Evolutionary conservation across 2,329 filamentous ascomycete species (phyloP).

Genomic region (Polychaeton citri): DNA sequence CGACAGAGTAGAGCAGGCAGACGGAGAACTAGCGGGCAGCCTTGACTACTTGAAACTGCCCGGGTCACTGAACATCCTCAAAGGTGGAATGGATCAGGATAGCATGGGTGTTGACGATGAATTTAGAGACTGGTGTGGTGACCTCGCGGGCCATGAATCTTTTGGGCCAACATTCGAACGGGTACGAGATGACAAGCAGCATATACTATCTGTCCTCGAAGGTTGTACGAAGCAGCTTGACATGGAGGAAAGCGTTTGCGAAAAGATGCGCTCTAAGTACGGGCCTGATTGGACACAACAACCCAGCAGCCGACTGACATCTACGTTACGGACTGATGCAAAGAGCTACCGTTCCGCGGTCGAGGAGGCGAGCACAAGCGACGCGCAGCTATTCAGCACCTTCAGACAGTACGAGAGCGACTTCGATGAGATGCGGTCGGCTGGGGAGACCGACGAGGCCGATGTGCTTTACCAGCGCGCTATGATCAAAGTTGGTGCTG

Average conservation of each 20-base stretch:
- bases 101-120: constrained; percentile 72
- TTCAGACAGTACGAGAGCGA: constrained; percentile 75
- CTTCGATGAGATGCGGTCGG: constrained; percentile 89
- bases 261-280: constrained; percentile 98
- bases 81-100: constrained; percentile 85
- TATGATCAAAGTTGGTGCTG: constrained; percentile 61
- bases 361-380: constrained; percentile 77
- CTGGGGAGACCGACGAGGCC: constrained; percentile 72
- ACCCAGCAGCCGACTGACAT: constrained; percentile 77
- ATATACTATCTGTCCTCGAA: constrained; percentile 60
- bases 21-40: constrained; percentile 90
- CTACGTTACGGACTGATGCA: constrained; percentile 75
- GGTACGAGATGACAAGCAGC: constrained; percentile 62
- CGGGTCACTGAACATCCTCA: constrained; percentile 76
- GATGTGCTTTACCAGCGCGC: constrained; percentile 82
- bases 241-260: constrained; percentile 94
- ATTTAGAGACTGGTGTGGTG: constrained; percentile 86
- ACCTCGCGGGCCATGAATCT: constrained; percentile 73
- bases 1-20: constrained; percentile 82
- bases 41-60: neutral
- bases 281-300: constrained; percentile 94
- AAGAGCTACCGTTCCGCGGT: constrained; percentile 78
- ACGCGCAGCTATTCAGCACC: constrained; percentile 69
- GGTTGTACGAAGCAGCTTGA: constrained; percentile 78
- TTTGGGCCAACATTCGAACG: constrained; percentile 68